phyloP scores from a whole-genome alignment of 148 eudicot species.

The Bassia scoparia region DNA sequence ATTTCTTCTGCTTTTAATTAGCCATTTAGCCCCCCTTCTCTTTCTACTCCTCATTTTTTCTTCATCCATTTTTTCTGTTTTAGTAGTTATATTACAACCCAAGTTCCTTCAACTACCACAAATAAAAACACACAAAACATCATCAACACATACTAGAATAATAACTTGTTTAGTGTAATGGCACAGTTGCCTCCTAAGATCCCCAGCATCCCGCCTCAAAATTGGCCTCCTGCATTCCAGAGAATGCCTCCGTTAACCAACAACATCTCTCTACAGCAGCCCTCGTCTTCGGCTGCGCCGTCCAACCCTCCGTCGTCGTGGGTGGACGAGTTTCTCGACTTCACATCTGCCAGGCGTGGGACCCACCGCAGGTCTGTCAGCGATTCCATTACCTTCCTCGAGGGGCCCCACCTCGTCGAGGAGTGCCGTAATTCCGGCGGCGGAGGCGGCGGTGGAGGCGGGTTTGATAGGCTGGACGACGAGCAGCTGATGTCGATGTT shows the following conservation, averaged over 20 bases:
- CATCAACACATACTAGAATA: background rate
- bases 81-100: constrained; percentile 3
- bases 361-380: constrained; percentile 69
- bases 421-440: constrained; percentile 32
- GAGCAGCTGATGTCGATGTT: constrained; percentile 86
- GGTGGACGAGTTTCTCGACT: constrained; percentile 94
- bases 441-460: constrained; percentile 19
- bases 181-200: constrained; percentile 80
- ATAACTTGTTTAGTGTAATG: constrained; percentile 31
- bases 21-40: background rate
- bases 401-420: constrained; percentile 40
- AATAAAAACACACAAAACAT: background rate
- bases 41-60: background rate
- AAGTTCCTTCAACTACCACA: too few species aligned
- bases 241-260: constrained; percentile 40
- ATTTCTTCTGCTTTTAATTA: background rate
- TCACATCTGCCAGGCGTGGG: constrained; percentile 53
- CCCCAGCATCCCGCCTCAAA: constrained; percentile 43
- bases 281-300: constrained; percentile 24
- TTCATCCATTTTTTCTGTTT: constrained; percentile 1
- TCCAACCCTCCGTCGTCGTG: constrained; percentile 36
- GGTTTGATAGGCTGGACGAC: constrained; percentile 66
- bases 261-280: background rate
- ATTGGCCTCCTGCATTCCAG: constrained; percentile 65
- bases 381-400: constrained; percentile 76